Evolutionary conservation across 2,329 filamentous ascomycete species (phyloP), one percentile per base, ranked within the genome.

Genomic region (Ambrosiella xylebori): DNA sequence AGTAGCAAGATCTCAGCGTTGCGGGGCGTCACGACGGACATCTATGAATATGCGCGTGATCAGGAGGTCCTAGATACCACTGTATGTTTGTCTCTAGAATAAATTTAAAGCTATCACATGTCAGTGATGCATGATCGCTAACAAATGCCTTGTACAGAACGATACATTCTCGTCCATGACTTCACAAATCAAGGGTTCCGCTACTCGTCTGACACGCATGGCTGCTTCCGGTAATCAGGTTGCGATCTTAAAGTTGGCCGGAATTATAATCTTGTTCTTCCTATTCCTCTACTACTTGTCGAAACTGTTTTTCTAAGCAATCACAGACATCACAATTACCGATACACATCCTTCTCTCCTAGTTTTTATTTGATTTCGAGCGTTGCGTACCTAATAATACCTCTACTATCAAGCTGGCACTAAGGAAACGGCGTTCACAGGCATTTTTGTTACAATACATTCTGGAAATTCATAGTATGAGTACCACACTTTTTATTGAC

Each of bases 21-120:
- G 62, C 88, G 91, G 67, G 87, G 86, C 70, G 88, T 98, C 55
- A 98, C 93, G 47, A 82, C 97, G 63, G 89, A 98, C 74, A 98
- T 98, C 67, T 96, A 97, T 77, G 90, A 97, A 73, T 89, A 93
- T 69, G 93, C 93, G 54, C 82, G 88, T 60, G 81, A 87, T 65
- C 91, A 97, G 65, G 81, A 86, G 63, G 80, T 95, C 62, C 86
- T 98, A 64, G 88, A 98, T 71, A 83, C 81, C 66, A 91, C 87
- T 44, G 88, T 94, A 77, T 60, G 81, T 72, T 63, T 15, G n/a
- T 13, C 35, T 49, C 11, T 3, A 39, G 2, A 17, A n/a, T 37
- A 27, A 2, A 27, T 27, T 4, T 4, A 27, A 27, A 5, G 1
- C 27, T 27, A 27, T 27, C 27, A 27, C 27, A 27, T 27, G 27